Evolutionary conservation across 2,329 filamentous ascomycete species (phyloP), one percentile per base, ranked within the genome.

Genomic region (Rachicladosporium sp.): DNA sequence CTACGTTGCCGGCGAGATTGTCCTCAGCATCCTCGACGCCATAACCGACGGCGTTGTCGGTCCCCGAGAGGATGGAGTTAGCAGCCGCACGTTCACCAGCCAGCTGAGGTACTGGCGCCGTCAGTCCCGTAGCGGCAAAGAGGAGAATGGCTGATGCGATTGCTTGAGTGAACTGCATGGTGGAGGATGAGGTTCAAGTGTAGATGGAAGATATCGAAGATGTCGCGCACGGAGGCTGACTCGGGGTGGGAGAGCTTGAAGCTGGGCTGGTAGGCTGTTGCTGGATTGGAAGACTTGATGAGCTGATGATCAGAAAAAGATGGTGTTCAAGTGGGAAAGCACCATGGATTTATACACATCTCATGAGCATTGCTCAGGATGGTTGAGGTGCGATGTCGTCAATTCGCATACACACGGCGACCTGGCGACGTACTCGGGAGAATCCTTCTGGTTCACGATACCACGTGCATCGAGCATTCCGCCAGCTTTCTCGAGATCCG

Each of bases 31-130:
- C 44, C 12, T 51, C 46, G 10, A 46, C 33, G 12, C 46, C 48
- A 21, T 47, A 49, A 12, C 48, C 48, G 7, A 51, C 36, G n/a
- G 43, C 47, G 29, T 47, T 51, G 19, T 51, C 48, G 9, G 46
- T 51, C 4, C 23, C 30, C 33, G 43, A 41, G 21, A 50, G 35
- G 42, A 50, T 36, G 10, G 44, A 48, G 38, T 48, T 34, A 37
- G 43, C 46, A 12, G 46, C 49, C 4, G 41, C 40, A 23, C 49
- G 48, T 33, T 49, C 48, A 15, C 50, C 50, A 13, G 48, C 50
- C 10, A 52, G 49, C 15, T 46, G 35, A 19, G 45, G 40, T 23
- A 49, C 15, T 10, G 48, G 44, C 11, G 44, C 43, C 32, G 47
- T 44, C 13, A 49, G 12, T 8, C 29, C 31, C 19, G 32, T 21